phyloP scores from a whole-genome alignment of 2,329 filamentous ascomycete genomes.

The Aspergillus piperis region DNA sequence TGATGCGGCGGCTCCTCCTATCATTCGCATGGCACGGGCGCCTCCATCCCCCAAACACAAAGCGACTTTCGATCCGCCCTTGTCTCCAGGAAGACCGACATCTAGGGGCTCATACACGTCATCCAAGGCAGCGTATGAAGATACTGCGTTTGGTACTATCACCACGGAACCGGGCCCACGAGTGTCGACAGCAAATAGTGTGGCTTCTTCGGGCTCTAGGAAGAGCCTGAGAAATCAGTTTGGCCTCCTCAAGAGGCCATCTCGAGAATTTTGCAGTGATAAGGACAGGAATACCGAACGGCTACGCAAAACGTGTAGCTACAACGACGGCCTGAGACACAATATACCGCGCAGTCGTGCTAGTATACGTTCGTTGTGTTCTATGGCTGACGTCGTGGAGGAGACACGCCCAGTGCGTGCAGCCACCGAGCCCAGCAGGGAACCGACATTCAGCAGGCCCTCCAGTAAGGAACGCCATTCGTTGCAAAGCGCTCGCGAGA shows the following conservation, averaged over 20 bases:
- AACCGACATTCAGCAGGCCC: conserved; percentile 23
- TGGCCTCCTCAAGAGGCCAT: conserved; percentile 37
- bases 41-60: conserved; percentile 76
- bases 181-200: conserved; percentile 40
- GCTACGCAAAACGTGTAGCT: conserved; percentile 35
- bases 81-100: conserved; percentile 32
- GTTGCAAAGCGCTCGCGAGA: conserved; percentile 29
- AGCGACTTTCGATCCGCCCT: conserved; percentile 40
- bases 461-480: conserved; percentile 40
- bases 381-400: conserved; percentile 47
- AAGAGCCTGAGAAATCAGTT: conserved; percentile 41
- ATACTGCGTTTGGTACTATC: conserved; percentile 42
- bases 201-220: conserved; percentile 43
- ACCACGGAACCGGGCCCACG: conserved; percentile 43
- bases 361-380: conserved; percentile 44
- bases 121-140: conserved; percentile 34
- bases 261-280: conserved; percentile 40
- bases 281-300: conserved; percentile 38
- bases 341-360: conserved; percentile 39
- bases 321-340: conserved; percentile 37
- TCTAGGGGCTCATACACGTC: conserved; percentile 44
- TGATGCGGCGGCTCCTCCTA: conserved; percentile 65
- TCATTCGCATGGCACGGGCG: conserved; percentile 78
- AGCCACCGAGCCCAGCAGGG: conserved; percentile 22
- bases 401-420: conserved; percentile 30